Percentiles rank a stretch among this genome's conserved stretches.
Conservation (phyloP, 1,284 basidiomycete species). For the Heterobasidion parviporum region DNA sequence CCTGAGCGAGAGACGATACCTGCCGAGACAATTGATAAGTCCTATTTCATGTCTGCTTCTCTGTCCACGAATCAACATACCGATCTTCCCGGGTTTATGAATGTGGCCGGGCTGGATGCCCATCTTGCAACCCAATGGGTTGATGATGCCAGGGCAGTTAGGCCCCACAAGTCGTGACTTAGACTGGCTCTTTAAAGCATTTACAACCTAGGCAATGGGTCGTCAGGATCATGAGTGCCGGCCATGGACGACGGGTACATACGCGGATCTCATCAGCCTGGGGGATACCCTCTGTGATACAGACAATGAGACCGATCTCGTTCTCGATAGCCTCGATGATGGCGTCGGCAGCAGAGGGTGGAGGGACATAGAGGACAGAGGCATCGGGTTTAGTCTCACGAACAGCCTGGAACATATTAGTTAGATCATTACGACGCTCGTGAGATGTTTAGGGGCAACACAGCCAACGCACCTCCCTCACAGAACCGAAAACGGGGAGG, state of each 20-base stretch:
- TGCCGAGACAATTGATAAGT: constrained; percentile 19
- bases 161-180: constrained; percentile 94
- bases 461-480: constrained; percentile 65
- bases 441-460: background rate
- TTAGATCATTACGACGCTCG: background rate
- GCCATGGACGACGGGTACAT: constrained; percentile 13
- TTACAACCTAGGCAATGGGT: constrained; percentile 58
- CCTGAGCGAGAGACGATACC: constrained; percentile 97
- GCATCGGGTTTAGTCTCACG: constrained; percentile 82
- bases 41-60: background rate
- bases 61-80: constrained; percentile 30
- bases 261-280: constrained; percentile 92
- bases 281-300: constrained; percentile 96
- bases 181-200: constrained; percentile 90
- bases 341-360: constrained; percentile 86
- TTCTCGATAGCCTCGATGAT: constrained; percentile 97
- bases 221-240: background rate
- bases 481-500: constrained; percentile 90
- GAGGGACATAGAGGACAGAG: constrained; percentile 92
- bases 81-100: constrained; percentile 91
- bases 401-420: constrained; percentile 54
- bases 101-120: constrained; percentile 99
- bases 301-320: constrained; percentile 93
- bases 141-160: constrained; percentile 98
- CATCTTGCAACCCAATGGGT: constrained; percentile 97